phyloP scores from a whole-genome alignment of 2,329 filamentous ascomycete species.

The Pseudogymnoascus sp. region DNA sequence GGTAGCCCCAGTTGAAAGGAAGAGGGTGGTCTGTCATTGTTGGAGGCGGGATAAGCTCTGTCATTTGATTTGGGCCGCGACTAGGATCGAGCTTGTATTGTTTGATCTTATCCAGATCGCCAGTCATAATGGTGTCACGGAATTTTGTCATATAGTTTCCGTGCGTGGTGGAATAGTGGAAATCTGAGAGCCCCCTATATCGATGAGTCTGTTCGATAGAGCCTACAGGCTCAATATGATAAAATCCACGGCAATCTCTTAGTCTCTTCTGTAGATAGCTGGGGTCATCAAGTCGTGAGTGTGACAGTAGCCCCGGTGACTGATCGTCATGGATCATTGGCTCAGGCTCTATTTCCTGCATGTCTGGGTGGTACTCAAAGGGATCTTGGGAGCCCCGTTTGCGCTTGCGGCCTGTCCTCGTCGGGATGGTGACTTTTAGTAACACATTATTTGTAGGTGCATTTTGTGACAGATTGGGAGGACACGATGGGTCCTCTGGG shows the following conservation, averaged over 20 bases:
- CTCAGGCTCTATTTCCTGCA: neutral
- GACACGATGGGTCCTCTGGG: conserved; percentile 69
- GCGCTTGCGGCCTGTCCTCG: conserved; percentile 74
- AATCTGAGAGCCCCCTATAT: conserved; percentile 78
- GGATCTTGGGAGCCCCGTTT: conserved; percentile 67
- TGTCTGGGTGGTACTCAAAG: conserved; percentile 33
- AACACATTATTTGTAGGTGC: conserved; percentile 73
- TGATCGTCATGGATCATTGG: neutral
- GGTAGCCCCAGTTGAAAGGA: conserved; percentile 72
- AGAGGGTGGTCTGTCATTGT: conserved; percentile 66
- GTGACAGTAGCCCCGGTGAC: conserved; percentile 30
- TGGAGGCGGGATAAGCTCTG: conserved; percentile 71
- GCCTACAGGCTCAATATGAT: conserved; percentile 62
- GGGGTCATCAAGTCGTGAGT: conserved; percentile 44
- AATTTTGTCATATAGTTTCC: conserved; percentile 65
- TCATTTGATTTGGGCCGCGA: conserved; percentile 47
- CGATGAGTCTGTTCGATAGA: conserved; percentile 72
- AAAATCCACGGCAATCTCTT: conserved; percentile 59
- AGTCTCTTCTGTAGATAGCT: conserved; percentile 51
- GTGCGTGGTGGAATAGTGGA: conserved; percentile 65
- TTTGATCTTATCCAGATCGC: conserved; percentile 52
- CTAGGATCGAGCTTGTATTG: conserved; percentile 59
- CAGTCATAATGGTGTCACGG: conserved; percentile 59
- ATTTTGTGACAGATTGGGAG: conserved; percentile 69
- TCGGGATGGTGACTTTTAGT: conserved; percentile 78